A percentile compares a stretch with the other conserved stretches of the same genome.
Evolutionary conservation across 2,329 filamentous ascomycete genomes (phyloP).

Genomic region (Monilinia polystroma): DNA sequence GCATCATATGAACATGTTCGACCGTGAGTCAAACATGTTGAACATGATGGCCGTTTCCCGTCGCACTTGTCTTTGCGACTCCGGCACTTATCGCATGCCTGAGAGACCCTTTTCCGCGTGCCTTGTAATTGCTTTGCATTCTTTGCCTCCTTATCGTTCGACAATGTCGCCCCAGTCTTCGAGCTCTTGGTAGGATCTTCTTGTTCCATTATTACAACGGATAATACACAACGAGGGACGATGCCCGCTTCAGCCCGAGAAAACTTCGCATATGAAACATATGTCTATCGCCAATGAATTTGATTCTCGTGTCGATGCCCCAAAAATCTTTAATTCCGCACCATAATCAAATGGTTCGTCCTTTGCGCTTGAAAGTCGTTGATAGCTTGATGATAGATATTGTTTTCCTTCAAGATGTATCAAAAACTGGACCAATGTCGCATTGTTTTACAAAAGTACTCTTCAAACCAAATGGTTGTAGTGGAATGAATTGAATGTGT

Average conservation of each 20-base stretch:
- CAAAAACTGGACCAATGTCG: background rate
- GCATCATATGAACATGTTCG: slow-evolving; percentile 64
- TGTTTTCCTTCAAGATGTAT: background rate
- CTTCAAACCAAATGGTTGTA: background rate
- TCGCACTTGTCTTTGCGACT: slow-evolving; percentile 59
- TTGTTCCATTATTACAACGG: slow-evolving; percentile 23
- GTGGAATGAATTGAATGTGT: background rate
- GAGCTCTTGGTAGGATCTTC: slow-evolving; percentile 7
- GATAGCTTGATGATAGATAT: background rate
- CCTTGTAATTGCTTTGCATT: slow-evolving; percentile 32
- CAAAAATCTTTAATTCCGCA: background rate
- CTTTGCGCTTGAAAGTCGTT: background rate
- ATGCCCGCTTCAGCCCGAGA: slow-evolving; percentile 17
- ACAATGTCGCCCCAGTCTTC: slow-evolving; percentile 3
- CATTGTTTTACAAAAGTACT: background rate
- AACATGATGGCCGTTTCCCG: slow-evolving; percentile 60
- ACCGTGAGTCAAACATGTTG: slow-evolving; percentile 54
- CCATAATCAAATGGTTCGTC: slow-evolving; percentile 1
- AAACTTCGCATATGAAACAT: slow-evolving; percentile 14
- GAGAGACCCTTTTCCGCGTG: slow-evolving; percentile 45
- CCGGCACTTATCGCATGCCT: slow-evolving; percentile 56
- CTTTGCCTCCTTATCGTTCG: slow-evolving; percentile 26
- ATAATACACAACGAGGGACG: slow-evolving; percentile 15
- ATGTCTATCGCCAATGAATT: background rate
- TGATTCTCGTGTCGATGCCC: background rate